These are phyloP conservation scores for Parietaria judaica DNA, from an alignment of 306 rosid species.

Conservation along the genomic window DNA sequence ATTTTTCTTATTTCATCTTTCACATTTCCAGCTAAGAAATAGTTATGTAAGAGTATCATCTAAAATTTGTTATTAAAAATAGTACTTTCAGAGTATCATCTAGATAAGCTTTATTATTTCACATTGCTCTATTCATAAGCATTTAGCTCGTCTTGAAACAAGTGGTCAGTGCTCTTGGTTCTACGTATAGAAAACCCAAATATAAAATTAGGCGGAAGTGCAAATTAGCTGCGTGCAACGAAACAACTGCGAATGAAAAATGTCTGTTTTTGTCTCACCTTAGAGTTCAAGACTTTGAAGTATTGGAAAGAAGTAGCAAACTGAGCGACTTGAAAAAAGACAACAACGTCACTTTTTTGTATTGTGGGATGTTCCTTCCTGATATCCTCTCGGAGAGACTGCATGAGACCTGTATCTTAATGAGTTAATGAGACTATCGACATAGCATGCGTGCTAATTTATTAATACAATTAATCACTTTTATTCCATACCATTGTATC, in stretches of 20 bases:
- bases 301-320: conserved; percentile 82
- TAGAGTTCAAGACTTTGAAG: conserved; percentile 49
- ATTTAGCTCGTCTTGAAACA: too few species aligned
- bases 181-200: neutral
- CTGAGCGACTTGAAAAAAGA: conserved; percentile 85
- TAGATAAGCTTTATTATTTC: too few species aligned
- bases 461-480: neutral
- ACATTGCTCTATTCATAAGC: too few species aligned
- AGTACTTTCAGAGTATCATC: neutral
- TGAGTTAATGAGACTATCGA: conserved; percentile 17
- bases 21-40: neutral
- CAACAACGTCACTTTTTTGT: conserved; percentile 54
- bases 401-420: conserved; percentile 61
- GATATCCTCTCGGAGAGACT: conserved; percentile 64
- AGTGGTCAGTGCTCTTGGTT: too few species aligned
- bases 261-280: conserved; percentile 50
- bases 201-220: neutral
- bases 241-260: neutral
- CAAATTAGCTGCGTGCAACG: neutral
- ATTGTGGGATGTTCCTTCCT: conserved; percentile 74
- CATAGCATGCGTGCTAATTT: conserved; percentile 15
- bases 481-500: conserved; percentile 59
- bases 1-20: too few species aligned
- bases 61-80: neutral
- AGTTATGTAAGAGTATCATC: neutral